Evolutionary conservation across 148 eudicot species (phyloP), one percentile per base, ranked within the genome.

Genomic region (Hydrangea macrophylla): DNA sequence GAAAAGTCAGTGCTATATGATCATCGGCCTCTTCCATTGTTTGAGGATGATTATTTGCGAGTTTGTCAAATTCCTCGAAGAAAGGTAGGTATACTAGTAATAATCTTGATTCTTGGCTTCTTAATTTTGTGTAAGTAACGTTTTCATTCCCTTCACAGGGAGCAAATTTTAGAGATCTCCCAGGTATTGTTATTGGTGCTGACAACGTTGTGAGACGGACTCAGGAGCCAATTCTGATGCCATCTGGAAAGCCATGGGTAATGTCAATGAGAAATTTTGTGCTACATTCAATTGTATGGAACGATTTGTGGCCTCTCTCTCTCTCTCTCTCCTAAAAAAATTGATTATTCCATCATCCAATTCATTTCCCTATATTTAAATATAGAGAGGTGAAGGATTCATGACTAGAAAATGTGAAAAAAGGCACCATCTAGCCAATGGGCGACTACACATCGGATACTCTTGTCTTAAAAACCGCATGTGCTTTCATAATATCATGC

Each of bases 211-310:
- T 81, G 25, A 65, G 70, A 44, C 68, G 86, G 71, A 73, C 64
- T 48, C 27, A 64, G 32, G 78, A 83, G 40, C 62, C 37, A 51
- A 42, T 28, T 55, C 55, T 70, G 57, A 44, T 83, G 79, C 86
- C 90, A 74, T 83, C 87, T 45, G 87, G 90, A 59, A 86, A 69
- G 72, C 80, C 51, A 54, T 42, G 76, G 86, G 90, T 85, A 82
- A 74, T 23, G 36, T 0, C 12, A 6, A 0, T 53, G 13, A 12
- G 1, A 35, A 10, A 22, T 24, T 1, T 39, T 39, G n/a, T 37
- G 33, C 20, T 25, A 11, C 31, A 63, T 33, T 26, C 55, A 54
- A 12, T 30, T 64, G 60, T 55, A 62, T 13, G 30, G 12, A 10
- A 60, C 44, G 35, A 25, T 4, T 15, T 64, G 51, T 13, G 7